A percentile compares a stretch with the other conserved stretches of the same genome.
Conservation (phyloP, 495 filamentous ascomycete species). For the Staphylotrichum longicolle region DNA sequence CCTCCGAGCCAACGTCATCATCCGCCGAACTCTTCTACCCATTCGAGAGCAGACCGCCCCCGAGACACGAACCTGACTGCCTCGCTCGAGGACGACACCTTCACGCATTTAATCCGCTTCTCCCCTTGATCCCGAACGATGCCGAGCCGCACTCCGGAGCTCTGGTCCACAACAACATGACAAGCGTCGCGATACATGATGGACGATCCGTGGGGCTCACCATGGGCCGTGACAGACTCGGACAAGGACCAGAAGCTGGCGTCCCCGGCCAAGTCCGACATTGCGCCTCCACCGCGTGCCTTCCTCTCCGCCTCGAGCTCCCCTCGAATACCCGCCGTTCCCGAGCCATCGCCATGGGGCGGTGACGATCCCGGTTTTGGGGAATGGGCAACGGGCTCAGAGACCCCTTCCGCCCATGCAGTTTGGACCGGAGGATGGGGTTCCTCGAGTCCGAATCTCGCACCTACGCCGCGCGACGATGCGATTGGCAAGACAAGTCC, state of each 20-base stretch:
- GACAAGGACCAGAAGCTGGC: conserved; percentile 33
- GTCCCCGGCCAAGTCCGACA: conserved; percentile 37
- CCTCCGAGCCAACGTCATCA: neutral
- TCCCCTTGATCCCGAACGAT: conserved; percentile 7
- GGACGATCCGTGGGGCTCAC: conserved; percentile 59
- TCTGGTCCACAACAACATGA: conserved; percentile 29
- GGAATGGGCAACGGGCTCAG: conserved; percentile 39
- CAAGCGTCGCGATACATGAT: conserved; percentile 37
- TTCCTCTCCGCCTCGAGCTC: conserved; percentile 41
- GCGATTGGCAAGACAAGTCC: conserved; percentile 35
- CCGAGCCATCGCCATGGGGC: conserved; percentile 47
- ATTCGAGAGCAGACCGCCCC: too few relatives aligned
- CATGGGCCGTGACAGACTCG: conserved; percentile 44
- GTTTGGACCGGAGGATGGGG: conserved; percentile 42
- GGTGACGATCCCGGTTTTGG: conserved; percentile 43
- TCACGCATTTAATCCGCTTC: neutral
- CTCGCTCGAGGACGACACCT: neutral
- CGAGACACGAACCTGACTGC: neutral
- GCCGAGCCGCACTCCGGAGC: conserved; percentile 16
- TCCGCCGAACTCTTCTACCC: too few relatives aligned
- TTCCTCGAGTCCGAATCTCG: conserved; percentile 34
- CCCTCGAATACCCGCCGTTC: conserved; percentile 32
- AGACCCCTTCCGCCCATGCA: conserved; percentile 27
- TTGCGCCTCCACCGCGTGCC: conserved; percentile 46
- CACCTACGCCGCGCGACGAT: conserved; percentile 32